Evolutionary conservation across 768 basidiomycete species (phyloP).

Genomic region (Epithele typhae): DNA sequence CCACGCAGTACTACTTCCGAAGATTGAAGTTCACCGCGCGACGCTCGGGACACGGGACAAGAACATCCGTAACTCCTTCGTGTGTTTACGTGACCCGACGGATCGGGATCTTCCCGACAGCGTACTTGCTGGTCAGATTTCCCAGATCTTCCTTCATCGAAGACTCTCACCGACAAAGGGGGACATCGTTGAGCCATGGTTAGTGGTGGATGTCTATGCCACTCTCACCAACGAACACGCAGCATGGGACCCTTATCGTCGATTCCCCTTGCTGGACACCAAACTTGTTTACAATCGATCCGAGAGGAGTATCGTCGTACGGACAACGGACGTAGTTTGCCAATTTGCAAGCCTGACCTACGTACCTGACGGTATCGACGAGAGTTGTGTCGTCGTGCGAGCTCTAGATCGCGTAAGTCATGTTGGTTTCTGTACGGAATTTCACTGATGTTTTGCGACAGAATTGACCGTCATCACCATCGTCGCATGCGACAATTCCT

Average conservation of each 20-base stretch:
- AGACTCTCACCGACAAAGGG: neutral
- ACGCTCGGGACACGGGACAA: neutral
- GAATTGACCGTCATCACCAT: too few relatives aligned
- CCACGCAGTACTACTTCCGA: neutral
- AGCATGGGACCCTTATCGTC: neutral
- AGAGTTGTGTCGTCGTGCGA: neutral
- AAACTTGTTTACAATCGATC: neutral
- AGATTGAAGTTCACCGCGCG: neutral
- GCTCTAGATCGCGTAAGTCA: constrained; percentile 1
- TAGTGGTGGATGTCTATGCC: neutral
- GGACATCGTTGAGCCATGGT: neutral
- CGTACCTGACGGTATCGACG: neutral
- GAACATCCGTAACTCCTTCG: constrained; percentile 1
- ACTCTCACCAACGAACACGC: neutral
- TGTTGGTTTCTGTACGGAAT: too few relatives aligned
- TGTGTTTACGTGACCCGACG: neutral
- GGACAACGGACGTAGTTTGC: neutral
- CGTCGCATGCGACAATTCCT: too few relatives aligned
- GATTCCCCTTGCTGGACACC: neutral
- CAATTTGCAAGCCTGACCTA: constrained; percentile 1
- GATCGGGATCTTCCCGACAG: neutral
- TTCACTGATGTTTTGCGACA: too few relatives aligned
- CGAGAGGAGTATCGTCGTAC: neutral
- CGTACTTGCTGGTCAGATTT: constrained; percentile 1
- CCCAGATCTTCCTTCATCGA: neutral